These are phyloP conservation scores for Lyophyllum shimeji DNA, from an alignment of 768 basidiomycete species.

Conservation along the genomic window DNA sequence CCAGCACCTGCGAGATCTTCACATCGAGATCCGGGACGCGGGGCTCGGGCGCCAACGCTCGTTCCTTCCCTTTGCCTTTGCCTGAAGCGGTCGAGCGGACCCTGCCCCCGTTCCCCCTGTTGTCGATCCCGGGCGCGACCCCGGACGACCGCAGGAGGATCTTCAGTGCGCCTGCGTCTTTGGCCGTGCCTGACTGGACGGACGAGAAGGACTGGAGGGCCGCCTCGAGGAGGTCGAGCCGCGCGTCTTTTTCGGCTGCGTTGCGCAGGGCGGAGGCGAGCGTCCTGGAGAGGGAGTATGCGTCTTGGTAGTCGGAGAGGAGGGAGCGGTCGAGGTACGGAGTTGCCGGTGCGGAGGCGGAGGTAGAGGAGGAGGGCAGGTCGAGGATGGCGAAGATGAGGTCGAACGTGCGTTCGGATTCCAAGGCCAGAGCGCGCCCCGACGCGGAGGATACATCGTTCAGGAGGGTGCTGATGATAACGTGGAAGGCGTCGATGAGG, in stretches of 20 bases:
- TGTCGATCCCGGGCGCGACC: slow-evolving; percentile 37
- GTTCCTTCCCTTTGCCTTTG: slow-evolving; percentile 43
- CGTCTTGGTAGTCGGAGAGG: slow-evolving; percentile 69
- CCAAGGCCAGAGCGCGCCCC: slow-evolving; percentile 40
- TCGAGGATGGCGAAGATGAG: slow-evolving; percentile 60
- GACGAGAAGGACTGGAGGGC: slow-evolving; percentile 42
- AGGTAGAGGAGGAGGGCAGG: slow-evolving; percentile 35
- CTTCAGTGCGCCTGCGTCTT: slow-evolving; percentile 58
- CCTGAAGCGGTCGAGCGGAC: slow-evolving; percentile 4
- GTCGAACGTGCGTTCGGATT: slow-evolving; percentile 56
- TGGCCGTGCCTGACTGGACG: too few relatives aligned
- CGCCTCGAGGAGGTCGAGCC: slow-evolving; percentile 56
- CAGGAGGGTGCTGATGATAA: slow-evolving; percentile 50
- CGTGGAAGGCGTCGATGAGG: slow-evolving; percentile 68
- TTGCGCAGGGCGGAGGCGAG: slow-evolving; percentile 45
- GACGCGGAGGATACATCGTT: slow-evolving; percentile 44
- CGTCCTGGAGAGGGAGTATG: slow-evolving; percentile 56
- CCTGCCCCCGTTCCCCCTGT: slow-evolving; percentile 28
- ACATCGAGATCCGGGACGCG: slow-evolving; percentile 49
- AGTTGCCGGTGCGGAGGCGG: slow-evolving; percentile 24
- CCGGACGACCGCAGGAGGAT: slow-evolving; percentile 66
- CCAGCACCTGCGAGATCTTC: slow-evolving; percentile 68
- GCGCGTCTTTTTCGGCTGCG: slow-evolving; percentile 53
- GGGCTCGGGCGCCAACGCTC: slow-evolving; percentile 19
- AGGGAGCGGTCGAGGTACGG: slow-evolving; percentile 70